Evolutionary conservation across 2,329 filamentous ascomycete genomes (phyloP).

Genomic region (Beauveria caledonica): DNA sequence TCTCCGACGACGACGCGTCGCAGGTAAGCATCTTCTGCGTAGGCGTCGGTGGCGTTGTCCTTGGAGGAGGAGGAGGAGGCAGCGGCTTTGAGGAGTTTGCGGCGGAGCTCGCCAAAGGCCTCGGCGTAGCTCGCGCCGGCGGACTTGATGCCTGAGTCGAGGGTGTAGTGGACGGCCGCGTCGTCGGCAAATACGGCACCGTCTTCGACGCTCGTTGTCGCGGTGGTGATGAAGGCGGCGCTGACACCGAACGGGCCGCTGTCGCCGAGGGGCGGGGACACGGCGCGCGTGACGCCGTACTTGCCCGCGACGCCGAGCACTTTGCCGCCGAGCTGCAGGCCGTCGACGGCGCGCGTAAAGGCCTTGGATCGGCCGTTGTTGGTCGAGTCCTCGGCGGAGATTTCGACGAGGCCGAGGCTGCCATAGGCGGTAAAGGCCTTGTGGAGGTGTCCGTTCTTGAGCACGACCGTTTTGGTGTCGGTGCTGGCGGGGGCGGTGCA

Average conservation of each 20-base stretch:
- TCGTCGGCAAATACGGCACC: conserved; percentile 47
- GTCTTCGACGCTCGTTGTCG: conserved; percentile 35
- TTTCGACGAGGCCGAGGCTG: conserved; percentile 53
- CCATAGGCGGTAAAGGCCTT: conserved; percentile 53
- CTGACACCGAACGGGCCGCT: conserved; percentile 47
- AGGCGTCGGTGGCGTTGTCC: conserved; percentile 30
- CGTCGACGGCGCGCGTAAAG: conserved; percentile 53
- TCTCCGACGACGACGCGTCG: conserved; percentile 45
- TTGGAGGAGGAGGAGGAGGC: conserved; percentile 30
- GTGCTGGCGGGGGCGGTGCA: conserved; percentile 34
- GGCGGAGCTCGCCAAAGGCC: conserved; percentile 42
- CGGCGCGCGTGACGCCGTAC: conserved; percentile 51
- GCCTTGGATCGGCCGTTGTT: conserved; percentile 41
- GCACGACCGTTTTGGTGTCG: conserved; percentile 31
- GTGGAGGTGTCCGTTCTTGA: conserved; percentile 53
- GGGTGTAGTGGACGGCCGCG: conserved; percentile 49
- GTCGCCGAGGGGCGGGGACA: conserved; percentile 43
- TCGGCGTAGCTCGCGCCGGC: conserved; percentile 47
- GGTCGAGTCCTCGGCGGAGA: conserved; percentile 47
- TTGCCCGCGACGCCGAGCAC: conserved; percentile 44
- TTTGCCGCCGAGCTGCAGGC: conserved; percentile 45
- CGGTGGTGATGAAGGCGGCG: conserved; percentile 48
- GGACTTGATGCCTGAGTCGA: conserved; percentile 31
- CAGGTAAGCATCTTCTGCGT: conserved; percentile 42
- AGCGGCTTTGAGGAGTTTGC: conserved; percentile 45